Conservation (phyloP, 2,329 filamentous ascomycete genomes). For the Scedosporium boydii region DNA sequence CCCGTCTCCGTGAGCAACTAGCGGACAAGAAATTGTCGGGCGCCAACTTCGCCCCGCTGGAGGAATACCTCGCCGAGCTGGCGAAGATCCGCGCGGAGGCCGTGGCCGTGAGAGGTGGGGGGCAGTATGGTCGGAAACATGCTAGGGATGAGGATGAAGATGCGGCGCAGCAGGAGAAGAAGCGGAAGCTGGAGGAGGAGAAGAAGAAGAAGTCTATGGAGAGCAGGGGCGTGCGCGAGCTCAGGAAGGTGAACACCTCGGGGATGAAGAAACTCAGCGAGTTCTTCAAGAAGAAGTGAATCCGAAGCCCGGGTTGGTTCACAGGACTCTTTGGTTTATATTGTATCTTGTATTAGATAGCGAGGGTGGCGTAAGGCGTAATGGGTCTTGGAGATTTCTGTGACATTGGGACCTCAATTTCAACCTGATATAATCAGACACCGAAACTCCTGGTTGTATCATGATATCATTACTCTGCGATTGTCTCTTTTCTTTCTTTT, state of each 20-base stretch:
- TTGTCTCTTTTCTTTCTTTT: neutral
- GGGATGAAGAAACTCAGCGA: constrained; percentile 97
- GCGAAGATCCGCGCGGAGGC: constrained; percentile 62
- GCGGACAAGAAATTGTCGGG: constrained; percentile 19
- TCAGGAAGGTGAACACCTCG: constrained; percentile 81
- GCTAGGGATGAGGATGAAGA: constrained; percentile 57
- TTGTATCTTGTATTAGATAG: neutral
- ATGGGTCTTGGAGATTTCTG: neutral
- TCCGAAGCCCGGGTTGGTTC: no score
- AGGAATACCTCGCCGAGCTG: constrained; percentile 59
- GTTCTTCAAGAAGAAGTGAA: constrained; percentile 71
- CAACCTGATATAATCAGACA: neutral
- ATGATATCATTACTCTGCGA: neutral
- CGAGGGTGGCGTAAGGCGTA: neutral
- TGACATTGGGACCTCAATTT: neutral
- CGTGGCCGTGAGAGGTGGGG: constrained; percentile 54
- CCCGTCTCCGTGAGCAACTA: constrained; percentile 31
- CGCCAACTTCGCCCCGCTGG: constrained; percentile 61
- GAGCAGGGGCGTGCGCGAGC: constrained; percentile 65
- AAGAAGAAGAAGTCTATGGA: constrained; percentile 70
- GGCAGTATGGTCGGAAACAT: constrained; percentile 64
- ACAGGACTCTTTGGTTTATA: neutral
- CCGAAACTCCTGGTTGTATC: neutral
- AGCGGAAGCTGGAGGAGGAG: constrained; percentile 77
- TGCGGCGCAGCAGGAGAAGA: constrained; percentile 64